These are phyloP conservation scores for Kondoa malvinella DNA, from an alignment of 768 basidiomycete species.

Conservation along the genomic window DNA sequence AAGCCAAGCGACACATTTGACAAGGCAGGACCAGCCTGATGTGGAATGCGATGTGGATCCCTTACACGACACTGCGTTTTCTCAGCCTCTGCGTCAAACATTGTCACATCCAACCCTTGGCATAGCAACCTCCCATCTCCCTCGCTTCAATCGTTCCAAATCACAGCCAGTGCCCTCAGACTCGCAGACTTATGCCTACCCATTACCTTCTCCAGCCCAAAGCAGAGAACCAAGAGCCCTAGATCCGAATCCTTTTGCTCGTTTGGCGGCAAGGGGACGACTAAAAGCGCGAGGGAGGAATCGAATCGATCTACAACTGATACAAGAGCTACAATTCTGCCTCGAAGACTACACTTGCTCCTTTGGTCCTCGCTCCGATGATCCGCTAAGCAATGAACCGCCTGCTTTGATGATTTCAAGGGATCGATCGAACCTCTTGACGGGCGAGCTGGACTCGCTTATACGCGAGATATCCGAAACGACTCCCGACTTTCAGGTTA, in stretches of 20 bases:
- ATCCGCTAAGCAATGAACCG: background rate
- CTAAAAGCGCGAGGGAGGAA: background rate
- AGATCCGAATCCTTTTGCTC: background rate
- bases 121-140: too few relatives aligned
- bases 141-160: background rate
- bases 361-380: background rate
- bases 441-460: conserved; percentile 14
- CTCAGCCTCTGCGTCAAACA: background rate
- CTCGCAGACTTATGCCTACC: background rate
- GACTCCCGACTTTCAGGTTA: conserved; percentile 14
- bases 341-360: conserved; percentile 2
- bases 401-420: background rate
- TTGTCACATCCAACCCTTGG: background rate
- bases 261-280: background rate
- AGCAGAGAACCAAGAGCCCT: background rate
- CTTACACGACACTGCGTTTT: too few relatives aligned
- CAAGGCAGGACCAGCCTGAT: too few relatives aligned
- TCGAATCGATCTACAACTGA: background rate
- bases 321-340: background rate
- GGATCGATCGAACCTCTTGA: background rate
- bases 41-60: too few relatives aligned
- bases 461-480: conserved; percentile 15
- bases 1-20: too few relatives aligned
- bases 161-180: background rate
- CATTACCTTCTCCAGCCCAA: background rate